Evolutionary conservation across 1,139 yeast species (phyloP).

Genomic region (Scheffersomyces illinoinensis): DNA sequence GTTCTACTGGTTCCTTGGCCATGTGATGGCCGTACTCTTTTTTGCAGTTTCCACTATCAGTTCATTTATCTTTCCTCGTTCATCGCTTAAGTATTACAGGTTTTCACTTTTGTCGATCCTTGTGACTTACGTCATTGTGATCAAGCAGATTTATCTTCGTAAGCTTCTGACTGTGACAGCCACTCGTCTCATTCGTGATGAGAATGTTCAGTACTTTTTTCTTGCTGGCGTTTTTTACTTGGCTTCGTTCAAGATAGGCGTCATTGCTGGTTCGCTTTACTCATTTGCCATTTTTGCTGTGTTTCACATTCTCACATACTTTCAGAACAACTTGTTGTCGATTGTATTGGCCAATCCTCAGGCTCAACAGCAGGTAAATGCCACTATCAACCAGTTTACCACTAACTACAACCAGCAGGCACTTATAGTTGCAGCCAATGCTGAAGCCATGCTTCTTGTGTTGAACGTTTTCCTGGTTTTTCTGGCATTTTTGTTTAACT

Average conservation of each 20-base stretch:
- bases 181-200: constrained; percentile 36
- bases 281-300: constrained; percentile 58
- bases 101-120: constrained; percentile 43
- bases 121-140: constrained; percentile 47
- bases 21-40: constrained; percentile 38
- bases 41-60: constrained; percentile 31
- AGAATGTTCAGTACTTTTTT: constrained; percentile 50
- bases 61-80: constrained; percentile 31
- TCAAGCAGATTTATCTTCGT: constrained; percentile 46
- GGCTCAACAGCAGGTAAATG: constrained; percentile 14
- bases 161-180: constrained; percentile 16
- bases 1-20: constrained; percentile 57
- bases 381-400: constrained; percentile 35
- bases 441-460: constrained; percentile 38
- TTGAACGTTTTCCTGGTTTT: constrained; percentile 25
- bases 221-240: constrained; percentile 41
- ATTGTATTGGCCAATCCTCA: constrained; percentile 10
- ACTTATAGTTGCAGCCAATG: constrained; percentile 45
- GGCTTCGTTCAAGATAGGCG: constrained; percentile 31
- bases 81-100: constrained; percentile 34
- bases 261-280: constrained; percentile 42
- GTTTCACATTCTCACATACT: constrained; percentile 57
- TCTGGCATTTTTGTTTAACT: constrained; percentile 16
- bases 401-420: constrained; percentile 46
- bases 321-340: constrained; percentile 27